A percentile compares a stretch with the other conserved stretches of the same genome.
Evolutionary conservation across 495 filamentous ascomycete species (phyloP).

Genomic region (Penicillium paradoxum): DNA sequence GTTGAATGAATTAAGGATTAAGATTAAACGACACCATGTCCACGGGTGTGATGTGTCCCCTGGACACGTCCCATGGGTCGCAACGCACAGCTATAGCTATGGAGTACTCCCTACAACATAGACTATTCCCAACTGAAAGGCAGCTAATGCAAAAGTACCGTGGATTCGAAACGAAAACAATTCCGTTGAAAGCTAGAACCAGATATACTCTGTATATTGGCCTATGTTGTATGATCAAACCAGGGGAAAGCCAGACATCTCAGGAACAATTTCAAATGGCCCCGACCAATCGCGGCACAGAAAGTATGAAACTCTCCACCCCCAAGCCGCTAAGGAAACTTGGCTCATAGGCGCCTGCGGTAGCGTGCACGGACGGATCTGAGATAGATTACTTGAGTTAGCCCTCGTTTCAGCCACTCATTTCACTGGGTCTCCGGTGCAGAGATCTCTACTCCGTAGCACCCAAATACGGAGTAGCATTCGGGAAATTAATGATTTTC

Average conservation of each 20-base stretch:
- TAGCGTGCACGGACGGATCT: slow-evolving; percentile 11
- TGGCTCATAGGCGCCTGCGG: slow-evolving; percentile 21
- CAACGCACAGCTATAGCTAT: slow-evolving; percentile 16
- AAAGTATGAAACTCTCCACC: neutral
- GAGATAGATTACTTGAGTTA: slow-evolving; percentile 12
- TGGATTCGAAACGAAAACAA: no score
- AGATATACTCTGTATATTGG: no score
- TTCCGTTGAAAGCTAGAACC: no score
- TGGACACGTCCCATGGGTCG: slow-evolving; percentile 1
- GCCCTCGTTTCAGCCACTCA: slow-evolving; percentile 14
- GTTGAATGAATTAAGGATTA: neutral
- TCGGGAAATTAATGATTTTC: no score
- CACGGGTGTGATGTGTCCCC: neutral
- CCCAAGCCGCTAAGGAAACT: slow-evolving; percentile 21
- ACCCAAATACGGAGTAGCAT: no score
- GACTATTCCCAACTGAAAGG: no score
- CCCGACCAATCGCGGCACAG: neutral
- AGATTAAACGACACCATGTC: neutral
- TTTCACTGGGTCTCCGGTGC: neutral
- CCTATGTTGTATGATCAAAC: no score
- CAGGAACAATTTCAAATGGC: slow-evolving; percentile 12
- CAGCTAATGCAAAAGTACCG: no score
- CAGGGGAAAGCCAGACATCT: neutral
- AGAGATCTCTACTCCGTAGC: no score
- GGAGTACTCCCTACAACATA: no score